phyloP scores from a whole-genome alignment of 2,329 filamentous ascomycete species.

The Chaetomium sp. region DNA sequence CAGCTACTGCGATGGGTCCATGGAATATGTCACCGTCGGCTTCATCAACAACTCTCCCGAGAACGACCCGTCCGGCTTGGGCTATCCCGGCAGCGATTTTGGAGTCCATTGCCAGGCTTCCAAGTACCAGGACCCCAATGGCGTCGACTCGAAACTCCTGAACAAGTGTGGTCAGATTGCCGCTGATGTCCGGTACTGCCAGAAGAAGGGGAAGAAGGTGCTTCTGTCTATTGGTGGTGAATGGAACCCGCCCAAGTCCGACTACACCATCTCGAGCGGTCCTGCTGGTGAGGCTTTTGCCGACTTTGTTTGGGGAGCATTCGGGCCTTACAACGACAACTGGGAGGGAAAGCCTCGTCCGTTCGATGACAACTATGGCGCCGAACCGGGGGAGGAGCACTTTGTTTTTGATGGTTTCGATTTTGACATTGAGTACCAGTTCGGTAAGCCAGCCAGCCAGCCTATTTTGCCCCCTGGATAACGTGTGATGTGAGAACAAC shows the following conservation, averaged over 20 bases:
- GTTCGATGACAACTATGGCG: conserved; percentile 31
- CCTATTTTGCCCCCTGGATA: background rate
- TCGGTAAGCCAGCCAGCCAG: conserved; percentile 10
- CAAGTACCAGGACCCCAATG: conserved; percentile 26
- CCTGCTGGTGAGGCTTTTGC: conserved; percentile 31
- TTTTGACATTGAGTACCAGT: conserved; percentile 40
- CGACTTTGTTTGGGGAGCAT: conserved; percentile 33
- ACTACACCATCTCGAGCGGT: conserved; percentile 31
- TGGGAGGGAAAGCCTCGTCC: conserved; percentile 33
- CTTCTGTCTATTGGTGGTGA: conserved; percentile 57
- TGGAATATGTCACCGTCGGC: conserved; percentile 36
- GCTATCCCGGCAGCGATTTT: conserved; percentile 35
- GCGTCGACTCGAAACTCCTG: conserved; percentile 28
- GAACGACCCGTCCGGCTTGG: conserved; percentile 26
- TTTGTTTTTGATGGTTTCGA: conserved; percentile 47
- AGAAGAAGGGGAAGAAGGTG: conserved; percentile 54
- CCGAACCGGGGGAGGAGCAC: conserved; percentile 17
- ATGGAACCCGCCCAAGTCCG: conserved; percentile 19
- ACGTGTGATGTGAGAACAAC: background rate
- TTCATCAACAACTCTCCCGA: conserved; percentile 36
- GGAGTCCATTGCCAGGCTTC: conserved; percentile 31
- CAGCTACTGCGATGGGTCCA: conserved; percentile 28
- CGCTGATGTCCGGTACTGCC: conserved; percentile 41
- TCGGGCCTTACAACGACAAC: conserved; percentile 30
- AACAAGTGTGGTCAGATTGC: conserved; percentile 29